Evolutionary conservation across 2,329 filamentous ascomycete genomes (phyloP).

Genomic region (Colletotrichum caudatum): DNA sequence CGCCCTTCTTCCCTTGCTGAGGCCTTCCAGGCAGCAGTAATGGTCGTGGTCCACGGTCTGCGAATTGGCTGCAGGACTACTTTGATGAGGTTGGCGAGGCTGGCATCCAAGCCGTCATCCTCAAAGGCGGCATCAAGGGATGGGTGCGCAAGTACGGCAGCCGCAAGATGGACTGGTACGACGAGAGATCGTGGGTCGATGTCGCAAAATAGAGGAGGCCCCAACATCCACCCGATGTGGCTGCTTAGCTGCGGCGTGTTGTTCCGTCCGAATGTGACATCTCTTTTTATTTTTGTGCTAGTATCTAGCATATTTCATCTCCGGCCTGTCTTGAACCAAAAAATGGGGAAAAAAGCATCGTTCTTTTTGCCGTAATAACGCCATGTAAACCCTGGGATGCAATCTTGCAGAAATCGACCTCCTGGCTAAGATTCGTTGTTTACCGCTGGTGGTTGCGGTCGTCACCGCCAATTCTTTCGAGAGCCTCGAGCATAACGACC

Average conservation of each 20-base stretch:
- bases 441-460: conserved; percentile 57
- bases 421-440: background rate
- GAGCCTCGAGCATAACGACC: conserved; percentile 95
- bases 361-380: conserved; percentile 39
- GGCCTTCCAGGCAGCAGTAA: conserved; percentile 59
- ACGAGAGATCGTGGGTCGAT: conserved; percentile 54
- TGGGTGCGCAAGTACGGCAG: conserved; percentile 65
- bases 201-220: conserved; percentile 3
- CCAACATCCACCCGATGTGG: background rate
- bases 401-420: conserved; percentile 26
- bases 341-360: conserved; percentile 21
- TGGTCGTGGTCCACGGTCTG: conserved; percentile 64
- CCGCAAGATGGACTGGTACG: conserved; percentile 63
- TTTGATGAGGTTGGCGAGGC: conserved; percentile 59
- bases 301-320: conserved; percentile 46
- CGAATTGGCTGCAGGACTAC: conserved; percentile 69
- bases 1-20: conserved; percentile 5
- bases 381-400: conserved; percentile 34
- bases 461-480: conserved; percentile 75
- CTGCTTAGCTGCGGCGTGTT: conserved; percentile 24
- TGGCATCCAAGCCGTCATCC: conserved; percentile 59
- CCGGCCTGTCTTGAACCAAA: conserved; percentile 35
- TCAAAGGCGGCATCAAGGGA: conserved; percentile 66
- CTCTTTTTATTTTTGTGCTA: conserved; percentile 43
- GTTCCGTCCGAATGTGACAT: conserved; percentile 32